Conservation (phyloP, 2,329 filamentous ascomycete species). For the Exophiala oligosperma region DNA sequence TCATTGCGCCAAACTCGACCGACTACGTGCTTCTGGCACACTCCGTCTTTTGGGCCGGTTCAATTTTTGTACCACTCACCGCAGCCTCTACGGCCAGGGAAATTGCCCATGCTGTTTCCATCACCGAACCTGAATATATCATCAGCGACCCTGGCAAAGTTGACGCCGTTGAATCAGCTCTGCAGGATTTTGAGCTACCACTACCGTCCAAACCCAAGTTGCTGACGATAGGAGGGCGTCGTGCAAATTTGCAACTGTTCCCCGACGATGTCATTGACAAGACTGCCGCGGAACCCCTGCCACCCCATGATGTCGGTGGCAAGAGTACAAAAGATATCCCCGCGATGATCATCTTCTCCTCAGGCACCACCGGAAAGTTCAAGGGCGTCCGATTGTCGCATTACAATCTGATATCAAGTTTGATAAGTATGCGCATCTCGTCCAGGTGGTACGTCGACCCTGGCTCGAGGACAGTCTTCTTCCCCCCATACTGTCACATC, state of each 20-base stretch:
- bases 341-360: slow-evolving; percentile 32
- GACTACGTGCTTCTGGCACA: slow-evolving; percentile 32
- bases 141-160: slow-evolving; percentile 28
- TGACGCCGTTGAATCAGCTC: slow-evolving; percentile 22
- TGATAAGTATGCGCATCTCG: no score
- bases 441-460: no score
- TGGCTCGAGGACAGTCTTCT: no score
- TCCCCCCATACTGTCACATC: no score
- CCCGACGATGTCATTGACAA: not conserved
- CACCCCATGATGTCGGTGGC: slow-evolving; percentile 27
- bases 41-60: slow-evolving; percentile 32
- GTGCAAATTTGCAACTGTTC: not conserved
- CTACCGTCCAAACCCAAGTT: not conserved
- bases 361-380: slow-evolving; percentile 43
- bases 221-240: not conserved
- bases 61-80: slow-evolving; percentile 30
- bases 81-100: slow-evolving; percentile 28
- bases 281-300: slow-evolving; percentile 17
- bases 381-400: slow-evolving; percentile 41
- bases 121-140: slow-evolving; percentile 29
- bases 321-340: slow-evolving; percentile 24
- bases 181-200: not conserved
- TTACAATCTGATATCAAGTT: no score
- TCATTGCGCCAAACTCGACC: slow-evolving; percentile 31
- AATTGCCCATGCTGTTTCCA: slow-evolving; percentile 27